These are phyloP conservation scores for Orbilia brochopaga DNA, from an alignment of 2,329 filamentous ascomycete species.

Conservation along the genomic window DNA sequence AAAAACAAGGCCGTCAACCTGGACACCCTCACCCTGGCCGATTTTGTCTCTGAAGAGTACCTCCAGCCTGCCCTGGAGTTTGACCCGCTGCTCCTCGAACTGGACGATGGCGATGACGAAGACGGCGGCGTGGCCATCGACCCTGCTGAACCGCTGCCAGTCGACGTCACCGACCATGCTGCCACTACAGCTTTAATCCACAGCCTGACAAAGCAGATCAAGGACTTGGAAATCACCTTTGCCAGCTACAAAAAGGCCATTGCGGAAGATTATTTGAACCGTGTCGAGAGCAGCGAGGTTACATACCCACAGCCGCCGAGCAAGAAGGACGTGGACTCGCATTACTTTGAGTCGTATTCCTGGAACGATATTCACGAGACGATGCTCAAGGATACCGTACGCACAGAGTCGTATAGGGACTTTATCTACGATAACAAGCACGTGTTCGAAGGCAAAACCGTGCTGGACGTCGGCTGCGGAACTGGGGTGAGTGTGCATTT, in stretches of 20 bases:
- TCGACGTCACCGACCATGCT: constrained; percentile 53
- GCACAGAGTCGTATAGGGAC: constrained; percentile 90
- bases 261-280: constrained; percentile 57
- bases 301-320: constrained; percentile 62
- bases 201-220: constrained; percentile 58
- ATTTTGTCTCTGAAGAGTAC: constrained; percentile 73
- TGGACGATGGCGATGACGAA: constrained; percentile 71
- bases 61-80: constrained; percentile 85
- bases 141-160: constrained; percentile 54
- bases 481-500: constrained; percentile 62
- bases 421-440: constrained; percentile 93
- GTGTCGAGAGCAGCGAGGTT: constrained; percentile 57
- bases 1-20: constrained; percentile 56
- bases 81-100: constrained; percentile 82
- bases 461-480: constrained; percentile 89
- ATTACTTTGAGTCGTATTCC: constrained; percentile 71
- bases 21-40: constrained; percentile 63
- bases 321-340: constrained; percentile 64
- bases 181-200: constrained; percentile 60
- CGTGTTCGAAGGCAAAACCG: constrained; percentile 79
- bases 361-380: constrained; percentile 91
- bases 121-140: constrained; percentile 52
- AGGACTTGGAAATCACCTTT: constrained; percentile 59
- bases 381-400: constrained; percentile 88
- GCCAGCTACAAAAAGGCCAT: constrained; percentile 58